Evolutionary conservation across 2,329 filamentous ascomycete species (phyloP), one percentile per base, ranked within the genome.

Genomic region (Alternaria postmessia): DNA sequence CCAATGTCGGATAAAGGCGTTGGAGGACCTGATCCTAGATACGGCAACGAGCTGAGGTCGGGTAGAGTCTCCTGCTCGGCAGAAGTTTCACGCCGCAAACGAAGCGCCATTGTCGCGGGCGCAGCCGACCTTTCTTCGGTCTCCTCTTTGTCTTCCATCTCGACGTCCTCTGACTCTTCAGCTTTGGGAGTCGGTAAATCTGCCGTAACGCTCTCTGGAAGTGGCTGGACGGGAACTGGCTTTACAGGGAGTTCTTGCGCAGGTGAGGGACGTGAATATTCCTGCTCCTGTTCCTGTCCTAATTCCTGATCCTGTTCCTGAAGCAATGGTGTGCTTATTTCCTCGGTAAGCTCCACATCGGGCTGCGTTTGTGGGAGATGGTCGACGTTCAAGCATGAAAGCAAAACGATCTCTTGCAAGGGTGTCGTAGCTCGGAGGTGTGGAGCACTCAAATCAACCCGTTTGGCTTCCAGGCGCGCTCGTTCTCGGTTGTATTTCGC

Each of bases 401-500:
- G 61, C 12, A 80, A 67, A 16, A 79, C 79, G 26, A 83, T 80
- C 12, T 80, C 77, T 57, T 81, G 80, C 24, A 83, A 64, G 5
- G 81, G 80, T 3, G 77, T 80, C 2, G 74, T 80, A 42, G 80
- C 80, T 49, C 82, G 79, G 48, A 82, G 75, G 42, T 80, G 69
- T n/a, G 70, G 62, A 14, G 71, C 73, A 63, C 78, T 81, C 7
- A 84, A 64, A 56, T 84, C 81, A 22, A 81, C 73, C 54, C 79
- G 75, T 60, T 80, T 78, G 4, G 80, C 73, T 62, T 81, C 80
- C 6, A 84, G 73, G 49, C 76, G 73, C 12, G 81, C 72, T 64
- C 81, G 82, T 58, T 82, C 78, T 9, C 78, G 74, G 43, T 81
- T 81, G 61, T 82, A 83, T 49, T 81, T 83, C 5, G 79, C 80